Base-by-base conservation (phyloP, 345 rosid species). In the Durio zibethinus region DNA sequence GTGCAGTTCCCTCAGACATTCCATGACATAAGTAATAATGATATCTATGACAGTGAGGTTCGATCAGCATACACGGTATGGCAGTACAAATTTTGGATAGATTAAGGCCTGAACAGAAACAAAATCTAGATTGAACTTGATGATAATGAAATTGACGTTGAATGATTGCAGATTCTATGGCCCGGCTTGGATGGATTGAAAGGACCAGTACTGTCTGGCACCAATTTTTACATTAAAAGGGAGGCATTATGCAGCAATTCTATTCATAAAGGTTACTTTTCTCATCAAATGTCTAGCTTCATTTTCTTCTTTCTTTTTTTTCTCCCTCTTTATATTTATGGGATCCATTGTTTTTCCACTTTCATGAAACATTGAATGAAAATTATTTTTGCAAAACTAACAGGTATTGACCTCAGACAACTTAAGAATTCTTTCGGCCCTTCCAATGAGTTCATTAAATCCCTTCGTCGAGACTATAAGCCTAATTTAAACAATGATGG, bases 1-100 rank as follows among this genome's bases (percentile, higher is more conserved):
- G 85, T 89, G 16, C 87, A 81, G 15, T 86, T 87, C 74, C 88
- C 93, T 50, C 89, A 85, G 38, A 79, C 35, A 23, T 89, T 87
- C 31, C 53, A 69, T 23, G 80, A 76, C n/a, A 64, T 86, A 35
- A 79, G 85, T 61, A 31, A 72, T 20, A 72, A 75, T 3, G 90
- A 89, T 72, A 87, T 89, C 16, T 89, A 89, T 10, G 90, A 85
- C 25, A 21, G 84, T 59, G 70, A 83, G 57, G 0, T 87, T 1
- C 80, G 90, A 62, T 8, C 7, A 0, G 0, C 0, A 35, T 88
- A 78, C 31, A 66, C 27, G 88, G 89, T 88, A 80, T 2, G 1
- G 5, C 45, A 35, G 0, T 20, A 5, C 4, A 54, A 1, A 15
- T 31, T 5, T 27, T 18, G 21, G 2, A 1, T 4, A 21, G 12